Evolutionary conservation across 805 yeast genomes (phyloP).

Genomic region (Spathaspora hagerdaliae): DNA sequence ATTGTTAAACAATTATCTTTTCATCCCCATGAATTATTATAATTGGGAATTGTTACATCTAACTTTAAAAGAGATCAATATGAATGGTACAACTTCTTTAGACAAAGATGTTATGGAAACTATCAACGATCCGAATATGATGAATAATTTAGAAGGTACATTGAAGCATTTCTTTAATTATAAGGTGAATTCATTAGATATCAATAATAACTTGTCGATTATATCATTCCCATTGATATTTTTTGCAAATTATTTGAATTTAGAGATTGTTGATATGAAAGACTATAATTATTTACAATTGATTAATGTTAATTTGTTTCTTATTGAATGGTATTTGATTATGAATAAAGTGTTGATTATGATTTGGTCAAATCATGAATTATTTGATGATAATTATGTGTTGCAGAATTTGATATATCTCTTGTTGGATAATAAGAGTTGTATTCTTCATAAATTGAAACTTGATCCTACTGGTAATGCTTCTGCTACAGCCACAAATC

Average conservation of each 20-base stretch:
- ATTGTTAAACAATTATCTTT: slow-evolving; percentile 44
- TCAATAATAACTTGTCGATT: slow-evolving; percentile 52
- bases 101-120: slow-evolving; percentile 7
- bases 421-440: slow-evolving; percentile 9
- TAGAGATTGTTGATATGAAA: slow-evolving; percentile 14
- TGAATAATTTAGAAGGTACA: slow-evolving; percentile 11
- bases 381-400: slow-evolving; percentile 20
- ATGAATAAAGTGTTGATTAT: slow-evolving; percentile 40
- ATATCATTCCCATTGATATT: slow-evolving; percentile 47
- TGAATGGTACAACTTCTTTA: slow-evolving; percentile 8
- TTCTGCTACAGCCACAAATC: not conserved
- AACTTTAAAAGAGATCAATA: slow-evolving; percentile 46
- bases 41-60: slow-evolving; percentile 44
- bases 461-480: not conserved
- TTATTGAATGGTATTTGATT: slow-evolving; percentile 45
- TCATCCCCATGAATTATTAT: slow-evolving; percentile 33
- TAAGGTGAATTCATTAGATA: slow-evolving; percentile 10
- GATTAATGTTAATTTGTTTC: slow-evolving; percentile 22
- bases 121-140: slow-evolving; percentile 6
- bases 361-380: slow-evolving; percentile 9
- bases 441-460: not conserved
- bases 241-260: slow-evolving; percentile 17
- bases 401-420: slow-evolving; percentile 25
- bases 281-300: slow-evolving; percentile 22
- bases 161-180: slow-evolving; percentile 10